Evolutionary conservation across 106 monocot genomes (phyloP), one percentile per base, ranked within the genome.

Genomic region (Allium sativum): DNA sequence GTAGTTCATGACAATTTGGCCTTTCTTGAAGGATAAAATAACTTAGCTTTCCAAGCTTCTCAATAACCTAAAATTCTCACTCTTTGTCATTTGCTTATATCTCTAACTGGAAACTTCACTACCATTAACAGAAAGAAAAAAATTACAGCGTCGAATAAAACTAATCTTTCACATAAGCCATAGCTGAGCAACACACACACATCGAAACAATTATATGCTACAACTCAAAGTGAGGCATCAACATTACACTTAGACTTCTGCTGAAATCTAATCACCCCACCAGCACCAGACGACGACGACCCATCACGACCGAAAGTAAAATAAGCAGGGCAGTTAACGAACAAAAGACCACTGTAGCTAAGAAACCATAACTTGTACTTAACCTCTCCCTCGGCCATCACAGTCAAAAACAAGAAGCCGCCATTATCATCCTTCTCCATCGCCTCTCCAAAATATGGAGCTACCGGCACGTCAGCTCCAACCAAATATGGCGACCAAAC

Each of bases 401-500:
- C 58, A 31, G 77, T 56, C 21, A 85, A n/a, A 40, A 85, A 40
- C 6, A 82, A 55, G 44, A 67, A 52, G 6, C 78, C 78, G 57
- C 71, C 74, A 56, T 21, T 16, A 31, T 74, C 42, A 59, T 82
- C 82, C 70, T 71, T 70, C 40, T 18, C 47, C 47, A 82, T 47
- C 40, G 73, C 58, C 47, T 44, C 50, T 21, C 57, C 65, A 18
- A 78, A 44, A 58, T 62, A 78, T 1, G 70, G 66, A 15, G 73
- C 74, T 18, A 82, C 57, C 0, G 82, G 82, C 20, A 82, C 70
- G 55, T 41, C 42, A 14, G 41, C 21, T 8, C 82, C 82, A 59
- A 45, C 67, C 59, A 82, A 66, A 44, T 65, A 72, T 3, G 82
- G 78, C 10, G 82, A 82, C 82, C 77, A 78, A 50, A 82, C 65